phyloP scores from a whole-genome alignment of 2,329 filamentous ascomycete genomes.

The Sclerotinia minor region DNA sequence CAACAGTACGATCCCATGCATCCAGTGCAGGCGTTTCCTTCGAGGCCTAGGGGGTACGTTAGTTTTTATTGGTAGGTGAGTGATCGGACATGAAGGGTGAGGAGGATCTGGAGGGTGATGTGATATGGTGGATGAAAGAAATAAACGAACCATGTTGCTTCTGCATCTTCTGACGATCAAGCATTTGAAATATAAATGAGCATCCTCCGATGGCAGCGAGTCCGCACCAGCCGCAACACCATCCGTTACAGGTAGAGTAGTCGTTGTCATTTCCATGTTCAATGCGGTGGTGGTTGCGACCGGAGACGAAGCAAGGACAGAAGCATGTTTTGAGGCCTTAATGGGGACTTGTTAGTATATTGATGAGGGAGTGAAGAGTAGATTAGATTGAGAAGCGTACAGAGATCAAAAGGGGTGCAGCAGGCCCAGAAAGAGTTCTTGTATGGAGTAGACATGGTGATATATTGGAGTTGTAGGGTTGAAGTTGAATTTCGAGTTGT shows the following conservation, averaged over 20 bases:
- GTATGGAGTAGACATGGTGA: constrained; percentile 11
- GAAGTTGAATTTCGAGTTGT: not conserved
- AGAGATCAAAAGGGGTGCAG: constrained; percentile 15
- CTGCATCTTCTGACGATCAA: constrained; percentile 22
- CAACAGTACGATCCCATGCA: constrained; percentile 22
- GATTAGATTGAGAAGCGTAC: not conserved
- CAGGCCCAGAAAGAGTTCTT: constrained; percentile 21
- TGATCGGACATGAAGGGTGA: not conserved
- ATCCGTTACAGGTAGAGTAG: constrained; percentile 17
- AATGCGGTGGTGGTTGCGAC: constrained; percentile 24
- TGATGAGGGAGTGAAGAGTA: not conserved
- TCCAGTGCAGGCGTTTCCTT: constrained; percentile 7
- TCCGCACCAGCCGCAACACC: constrained; percentile 15
- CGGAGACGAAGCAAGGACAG: constrained; percentile 25
- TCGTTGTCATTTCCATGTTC: constrained; percentile 11
- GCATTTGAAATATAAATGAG: constrained; percentile 22
- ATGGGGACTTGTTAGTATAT: not conserved
- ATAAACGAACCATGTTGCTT: constrained; percentile 13
- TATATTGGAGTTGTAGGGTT: not conserved
- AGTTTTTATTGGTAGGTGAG: not conserved
- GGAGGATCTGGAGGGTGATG: not conserved
- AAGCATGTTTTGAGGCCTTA: constrained; percentile 8
- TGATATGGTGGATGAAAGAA: not conserved
- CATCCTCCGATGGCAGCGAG: not conserved
- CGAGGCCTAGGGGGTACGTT: constrained; percentile 4